These are phyloP conservation scores for Wickerhamia fluorescens DNA, from an alignment of 805 yeast species.

Conservation along the genomic window DNA sequence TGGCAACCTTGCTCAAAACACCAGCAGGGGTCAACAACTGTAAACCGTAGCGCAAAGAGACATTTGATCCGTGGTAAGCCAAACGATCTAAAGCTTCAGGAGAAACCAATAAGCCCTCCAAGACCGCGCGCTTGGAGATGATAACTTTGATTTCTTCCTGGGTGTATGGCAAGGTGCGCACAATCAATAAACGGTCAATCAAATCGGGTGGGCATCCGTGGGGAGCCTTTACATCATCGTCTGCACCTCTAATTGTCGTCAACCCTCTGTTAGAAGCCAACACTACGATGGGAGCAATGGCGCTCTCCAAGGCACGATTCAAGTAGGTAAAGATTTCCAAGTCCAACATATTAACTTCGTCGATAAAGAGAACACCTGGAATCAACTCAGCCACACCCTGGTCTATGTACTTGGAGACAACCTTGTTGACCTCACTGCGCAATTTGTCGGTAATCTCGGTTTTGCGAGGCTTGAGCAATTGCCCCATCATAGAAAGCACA, in stretches of 20 bases:
- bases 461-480: constrained; percentile 88
- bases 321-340: constrained; percentile 93
- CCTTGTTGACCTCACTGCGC: constrained; percentile 89
- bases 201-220: constrained; percentile 97
- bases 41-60: constrained; percentile 85
- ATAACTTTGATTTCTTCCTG: constrained; percentile 77
- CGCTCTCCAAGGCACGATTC: constrained; percentile 87
- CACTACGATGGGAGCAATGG: constrained; percentile 90
- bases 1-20: constrained; percentile 65
- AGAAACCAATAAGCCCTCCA: constrained; percentile 64
- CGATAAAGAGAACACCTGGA: constrained; percentile 97
- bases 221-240: constrained; percentile 74
- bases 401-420: constrained; percentile 91
- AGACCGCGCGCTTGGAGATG: constrained; percentile 70
- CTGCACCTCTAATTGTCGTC: constrained; percentile 86
- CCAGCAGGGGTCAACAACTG: constrained; percentile 90
- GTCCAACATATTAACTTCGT: constrained; percentile 97
- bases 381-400: constrained; percentile 97
- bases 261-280: constrained; percentile 94
- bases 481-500: constrained; percentile 94
- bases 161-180: constrained; percentile 84
- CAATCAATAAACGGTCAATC: constrained; percentile 83
- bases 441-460: constrained; percentile 96
- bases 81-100: constrained; percentile 68
- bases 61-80: constrained; percentile 65